phyloP scores from a whole-genome alignment of 768 basidiomycete species.

The Xerocomus brunneocitrinus region DNA sequence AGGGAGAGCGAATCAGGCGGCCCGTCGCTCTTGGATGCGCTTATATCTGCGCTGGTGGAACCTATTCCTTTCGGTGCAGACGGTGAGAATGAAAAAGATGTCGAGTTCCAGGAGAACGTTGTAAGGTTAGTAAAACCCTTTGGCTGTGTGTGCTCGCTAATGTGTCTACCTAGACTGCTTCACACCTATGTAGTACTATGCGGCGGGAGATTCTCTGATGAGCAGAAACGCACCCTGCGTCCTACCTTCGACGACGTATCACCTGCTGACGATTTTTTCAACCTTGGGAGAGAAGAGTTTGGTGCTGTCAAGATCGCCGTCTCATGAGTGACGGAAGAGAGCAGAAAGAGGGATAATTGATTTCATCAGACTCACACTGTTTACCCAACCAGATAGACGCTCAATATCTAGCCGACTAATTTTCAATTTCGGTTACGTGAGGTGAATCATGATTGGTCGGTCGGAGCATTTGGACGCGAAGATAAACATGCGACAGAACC shows the following conservation, averaged over 20 bases:
- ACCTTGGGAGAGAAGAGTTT: conserved; percentile 27
- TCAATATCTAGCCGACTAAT: conserved; percentile 25
- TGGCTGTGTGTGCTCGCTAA: not conserved
- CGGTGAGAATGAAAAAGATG: conserved; percentile 59
- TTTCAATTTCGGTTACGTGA: conserved; percentile 26
- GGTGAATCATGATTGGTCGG: conserved; percentile 20
- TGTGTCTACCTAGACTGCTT: conserved; percentile 37
- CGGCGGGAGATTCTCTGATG: conserved; percentile 28
- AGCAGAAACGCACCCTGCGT: conserved; percentile 29
- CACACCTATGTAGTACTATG: conserved; percentile 48
- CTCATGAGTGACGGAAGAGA: conserved; percentile 17
- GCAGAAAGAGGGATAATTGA: conserved; percentile 11
- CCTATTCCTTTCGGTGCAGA: conserved; percentile 65
- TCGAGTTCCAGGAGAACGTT: conserved; percentile 63
- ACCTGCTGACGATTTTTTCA: conserved; percentile 21
- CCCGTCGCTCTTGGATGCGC: conserved; percentile 39
- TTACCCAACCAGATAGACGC: conserved; percentile 13
- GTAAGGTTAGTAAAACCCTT: conserved; percentile 35
- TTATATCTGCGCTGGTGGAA: conserved; percentile 48
- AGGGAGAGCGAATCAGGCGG: conserved; percentile 28
- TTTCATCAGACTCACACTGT: conserved; percentile 8
- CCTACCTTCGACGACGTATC: conserved; percentile 23
- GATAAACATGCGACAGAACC: conserved; percentile 12
- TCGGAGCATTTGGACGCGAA: conserved; percentile 9
- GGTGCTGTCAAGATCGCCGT: conserved; percentile 18